Evolutionary conservation across 208 protist genomes (phyloP), one percentile per base, ranked within the genome.

Genomic region (Acanthamoeba triangularis): DNA sequence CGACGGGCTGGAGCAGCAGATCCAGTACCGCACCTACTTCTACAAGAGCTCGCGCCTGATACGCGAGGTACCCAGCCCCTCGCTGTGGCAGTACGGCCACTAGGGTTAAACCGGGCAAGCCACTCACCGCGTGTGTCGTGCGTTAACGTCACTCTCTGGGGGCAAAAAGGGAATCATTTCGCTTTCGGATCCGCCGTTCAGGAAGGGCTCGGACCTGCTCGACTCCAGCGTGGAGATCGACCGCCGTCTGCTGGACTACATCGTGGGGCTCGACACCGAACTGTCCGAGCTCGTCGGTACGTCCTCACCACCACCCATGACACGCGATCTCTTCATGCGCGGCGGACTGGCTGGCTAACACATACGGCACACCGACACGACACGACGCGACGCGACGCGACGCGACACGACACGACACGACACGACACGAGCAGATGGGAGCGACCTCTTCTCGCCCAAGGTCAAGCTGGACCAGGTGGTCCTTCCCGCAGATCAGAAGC

Each of bases 241-340:
- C 76, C 52, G 94, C 16, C 91, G 95, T 41, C 78, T 97, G 96
- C 74, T 96, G 2, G 96, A 97, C 69, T 97, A 95, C 90, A 87
- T 97, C 28, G 72, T 97, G 28, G 96, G 96, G 13, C 94, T 96
- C 18, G 96, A 97, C 69, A 97, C 85, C 41, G 96, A 97, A 61
- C 69, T 97, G 25, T 88, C 67, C n/a, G 96, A 97, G 72, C 35
- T 97, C 25, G 69, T 97, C 16, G 96, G 95, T 94, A 16, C 30
- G 5, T 35, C 0, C 28, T 84, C 41, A 25, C 52, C 30, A 10
- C 33, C 69, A n/a, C 52, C 63, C 69, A 56, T 13, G 8, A 65
- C 49, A 33, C 20, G 3, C 30, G 10, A 82, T 56, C 59, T 52
- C 20, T 88, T 23, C 0, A 13, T 61, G 11, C 37, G 30, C 1